A percentile compares a stretch with the other conserved stretches of the same genome.
Conservation (phyloP, 78 protist species). For the Monocercomonoides exilis region DNA sequence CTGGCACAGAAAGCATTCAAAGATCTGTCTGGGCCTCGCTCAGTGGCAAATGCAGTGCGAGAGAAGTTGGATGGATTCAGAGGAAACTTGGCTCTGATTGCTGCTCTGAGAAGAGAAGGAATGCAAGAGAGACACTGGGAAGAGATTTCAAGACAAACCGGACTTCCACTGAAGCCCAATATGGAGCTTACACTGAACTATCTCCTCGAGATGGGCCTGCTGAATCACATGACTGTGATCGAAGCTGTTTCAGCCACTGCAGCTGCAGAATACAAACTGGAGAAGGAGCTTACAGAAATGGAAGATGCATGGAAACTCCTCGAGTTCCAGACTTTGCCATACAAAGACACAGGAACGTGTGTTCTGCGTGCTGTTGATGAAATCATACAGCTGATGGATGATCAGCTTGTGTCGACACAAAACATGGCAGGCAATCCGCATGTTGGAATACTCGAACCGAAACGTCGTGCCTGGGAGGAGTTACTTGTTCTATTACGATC, state of each 20-base stretch:
- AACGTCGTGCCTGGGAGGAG: conserved; percentile 35
- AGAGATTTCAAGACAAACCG: neutral
- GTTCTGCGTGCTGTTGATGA: conserved; percentile 51
- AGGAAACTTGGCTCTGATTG: neutral
- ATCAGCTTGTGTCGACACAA: conserved; percentile 63
- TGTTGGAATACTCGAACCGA: conserved; percentile 23
- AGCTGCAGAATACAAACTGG: conserved; percentile 37
- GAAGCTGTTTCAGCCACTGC: neutral
- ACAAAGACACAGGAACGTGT: conserved; percentile 45
- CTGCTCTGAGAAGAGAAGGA: neutral
- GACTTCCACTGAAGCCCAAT: neutral
- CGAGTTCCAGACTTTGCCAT: conserved; percentile 17
- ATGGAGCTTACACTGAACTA: neutral
- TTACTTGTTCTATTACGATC: conserved; percentile 29
- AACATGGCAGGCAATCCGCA: conserved; percentile 56
- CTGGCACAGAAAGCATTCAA: neutral
- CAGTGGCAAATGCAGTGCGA: neutral
- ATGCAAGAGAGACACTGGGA: conserved; percentile 18
- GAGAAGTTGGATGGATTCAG: conserved; percentile 1
- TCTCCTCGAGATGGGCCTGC: neutral
- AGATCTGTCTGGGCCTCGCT: neutral
- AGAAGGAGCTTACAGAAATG: conserved; percentile 55
- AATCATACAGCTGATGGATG: conserved; percentile 53
- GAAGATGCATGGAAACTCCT: conserved; percentile 37
- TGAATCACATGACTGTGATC: neutral